Base-by-base conservation (phyloP, 192 early-diverging fungal species). In the Irineochytrium annulatum region DNA sequence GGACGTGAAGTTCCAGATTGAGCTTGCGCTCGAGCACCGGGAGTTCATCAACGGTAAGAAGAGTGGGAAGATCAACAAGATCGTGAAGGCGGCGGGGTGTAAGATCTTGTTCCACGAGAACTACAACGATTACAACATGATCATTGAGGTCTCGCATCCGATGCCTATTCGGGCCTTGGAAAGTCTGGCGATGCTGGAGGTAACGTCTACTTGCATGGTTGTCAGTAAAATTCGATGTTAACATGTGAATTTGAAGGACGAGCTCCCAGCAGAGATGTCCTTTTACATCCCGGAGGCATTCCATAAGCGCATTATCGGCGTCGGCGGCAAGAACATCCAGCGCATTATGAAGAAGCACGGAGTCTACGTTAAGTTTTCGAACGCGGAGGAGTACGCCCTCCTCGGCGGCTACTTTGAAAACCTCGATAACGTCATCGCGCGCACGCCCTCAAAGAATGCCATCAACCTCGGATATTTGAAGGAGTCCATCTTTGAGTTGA, bases 41-140 rank as follows among this genome's bases (percentile, higher is more conserved):
- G 90, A 92, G 52, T 92, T 91, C 62, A 92, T 92, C 43, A 88
- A 85, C 53, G 90, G 90, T 43, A 92, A 92, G 67, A 92, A 92
- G 72, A 88, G 82, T 52, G 90, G 90, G 55, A 92, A 92, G 63
- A 89, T 91, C 64, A 92, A 91, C 75, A 81, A 87, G 59, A 92
- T 92, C 59, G 84, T 82, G 64, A 89, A 89, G 60, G 72, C 78
- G 3, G 83, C 85, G 4, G 84, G 83, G 0, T 88, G 84, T 57
- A 76, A 79, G 32, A 83, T 92, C 33, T 70, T 71, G 19, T 90
- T 92, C 70, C 74, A 85, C 52, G 82, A 85, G 29, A 74, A 81
- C 35, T 81, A 75, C 43, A 89, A 84, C 51, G 86, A 84, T 20
- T 88, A 83, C 74, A 92, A 92, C 64, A 89, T 91, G 77, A 67